Conservation (phyloP, 305 asterid species). For the Caryopteris hybrid region DNA sequence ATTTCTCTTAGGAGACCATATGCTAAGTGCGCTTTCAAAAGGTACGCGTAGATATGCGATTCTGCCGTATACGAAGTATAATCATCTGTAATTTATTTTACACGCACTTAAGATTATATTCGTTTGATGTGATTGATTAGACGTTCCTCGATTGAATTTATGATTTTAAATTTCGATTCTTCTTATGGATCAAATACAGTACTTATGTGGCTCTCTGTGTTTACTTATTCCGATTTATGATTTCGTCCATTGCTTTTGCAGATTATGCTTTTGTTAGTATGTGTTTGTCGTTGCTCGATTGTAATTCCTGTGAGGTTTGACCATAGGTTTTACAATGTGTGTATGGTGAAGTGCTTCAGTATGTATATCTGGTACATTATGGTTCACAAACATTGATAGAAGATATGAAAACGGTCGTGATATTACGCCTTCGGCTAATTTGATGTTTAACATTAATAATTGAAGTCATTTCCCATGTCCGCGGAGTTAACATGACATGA, state of each 20-base stretch:
- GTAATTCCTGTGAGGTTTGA: neutral
- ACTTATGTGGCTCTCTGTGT: neutral
- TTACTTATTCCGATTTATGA: neutral
- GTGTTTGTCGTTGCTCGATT: neutral
- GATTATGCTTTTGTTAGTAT: neutral
- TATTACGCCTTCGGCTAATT: neutral
- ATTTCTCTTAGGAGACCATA: neutral
- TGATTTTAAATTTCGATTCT: neutral
- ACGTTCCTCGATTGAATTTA: neutral
- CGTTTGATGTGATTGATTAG: neutral
- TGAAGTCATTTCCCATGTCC: neutral
- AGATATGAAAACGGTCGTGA: neutral
- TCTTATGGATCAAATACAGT: neutral
- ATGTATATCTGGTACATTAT: neutral
- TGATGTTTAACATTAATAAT: neutral
- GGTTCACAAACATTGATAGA: too few species aligned
- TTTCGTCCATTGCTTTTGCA: neutral
- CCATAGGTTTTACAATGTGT: neutral
- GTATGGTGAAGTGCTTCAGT: neutral
- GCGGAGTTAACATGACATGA: neutral
- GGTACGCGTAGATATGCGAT: constrained; percentile 15
- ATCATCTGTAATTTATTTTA: neutral
- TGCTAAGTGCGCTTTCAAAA: neutral
- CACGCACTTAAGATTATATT: neutral
- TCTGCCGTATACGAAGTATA: neutral